Percentiles rank a stretch among this genome's conserved stretches.
These are phyloP conservation scores for Gynochthodes officinalis DNA, from an alignment of 257 asterid species.

Conservation along the genomic window DNA sequence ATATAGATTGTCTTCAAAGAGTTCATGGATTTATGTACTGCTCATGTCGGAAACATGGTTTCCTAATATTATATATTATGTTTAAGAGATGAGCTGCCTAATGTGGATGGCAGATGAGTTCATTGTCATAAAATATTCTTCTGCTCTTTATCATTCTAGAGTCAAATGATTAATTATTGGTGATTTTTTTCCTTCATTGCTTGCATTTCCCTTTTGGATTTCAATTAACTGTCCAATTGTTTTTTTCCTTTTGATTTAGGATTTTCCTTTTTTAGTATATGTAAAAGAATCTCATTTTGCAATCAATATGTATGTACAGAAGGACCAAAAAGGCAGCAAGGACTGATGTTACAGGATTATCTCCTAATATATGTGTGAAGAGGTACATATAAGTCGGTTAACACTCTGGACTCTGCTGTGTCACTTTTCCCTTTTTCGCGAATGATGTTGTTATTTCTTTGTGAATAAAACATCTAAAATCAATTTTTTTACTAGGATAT, in stretches of 20 bases:
- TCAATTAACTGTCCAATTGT: neutral
- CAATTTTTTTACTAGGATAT: neutral
- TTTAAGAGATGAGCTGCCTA: neutral
- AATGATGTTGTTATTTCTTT: neutral
- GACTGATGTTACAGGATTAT: conserved; percentile 22
- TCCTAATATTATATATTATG: neutral
- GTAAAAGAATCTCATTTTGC: neutral
- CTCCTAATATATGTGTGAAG: conserved; percentile 40
- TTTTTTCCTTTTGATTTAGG: neutral
- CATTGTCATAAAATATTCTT: neutral
- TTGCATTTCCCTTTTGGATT: neutral
- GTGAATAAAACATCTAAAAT: neutral
- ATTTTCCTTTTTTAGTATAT: neutral
- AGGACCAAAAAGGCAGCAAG: conserved; percentile 35
- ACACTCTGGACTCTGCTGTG: neutral
- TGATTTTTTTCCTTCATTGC: neutral
- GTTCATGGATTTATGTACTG: neutral
- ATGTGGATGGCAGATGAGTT: neutral
- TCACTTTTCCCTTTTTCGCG: neutral
- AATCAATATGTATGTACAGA: conserved; percentile 39
- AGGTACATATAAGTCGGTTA: conserved; percentile 35
- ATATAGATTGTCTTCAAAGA: neutral
- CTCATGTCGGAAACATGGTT: neutral
- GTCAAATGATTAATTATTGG: neutral
- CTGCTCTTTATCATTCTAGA: neutral